Conservation (phyloP, 768 basidiomycete species). For the Phanerochaete sordida region DNA sequence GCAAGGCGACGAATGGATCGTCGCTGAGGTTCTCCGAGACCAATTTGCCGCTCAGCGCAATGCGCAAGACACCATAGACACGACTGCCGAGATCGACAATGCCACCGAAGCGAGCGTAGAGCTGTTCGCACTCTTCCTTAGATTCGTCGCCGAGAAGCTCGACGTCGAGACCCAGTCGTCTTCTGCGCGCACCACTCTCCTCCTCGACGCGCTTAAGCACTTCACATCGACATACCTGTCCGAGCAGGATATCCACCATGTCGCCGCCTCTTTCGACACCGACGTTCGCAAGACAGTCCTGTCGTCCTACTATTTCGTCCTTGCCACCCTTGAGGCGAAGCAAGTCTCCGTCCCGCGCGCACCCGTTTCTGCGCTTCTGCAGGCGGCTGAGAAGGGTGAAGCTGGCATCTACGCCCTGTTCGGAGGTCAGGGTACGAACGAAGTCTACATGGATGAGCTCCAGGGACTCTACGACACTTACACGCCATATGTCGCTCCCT, state of each 20-base stretch:
- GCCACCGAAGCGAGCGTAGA: constrained; percentile 66
- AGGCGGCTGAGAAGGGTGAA: constrained; percentile 55
- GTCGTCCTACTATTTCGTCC: constrained; percentile 73
- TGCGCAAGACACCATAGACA: constrained; percentile 54
- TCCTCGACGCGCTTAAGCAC: constrained; percentile 70
- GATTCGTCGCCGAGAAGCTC: constrained; percentile 65
- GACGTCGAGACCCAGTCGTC: constrained; percentile 50
- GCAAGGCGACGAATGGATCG: constrained; percentile 82
- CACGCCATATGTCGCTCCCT: constrained; percentile 75
- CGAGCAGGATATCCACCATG: constrained; percentile 74
- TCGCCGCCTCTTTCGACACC: constrained; percentile 69
- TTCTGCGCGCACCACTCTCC: constrained; percentile 56
- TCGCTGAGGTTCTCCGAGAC: constrained; percentile 87
- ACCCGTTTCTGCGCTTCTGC: constrained; percentile 66
- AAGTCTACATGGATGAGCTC: constrained; percentile 96
- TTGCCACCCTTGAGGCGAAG: constrained; percentile 62
- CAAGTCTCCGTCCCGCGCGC: constrained; percentile 53
- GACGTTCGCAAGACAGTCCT: constrained; percentile 78
- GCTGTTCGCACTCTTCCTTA: constrained; percentile 80
- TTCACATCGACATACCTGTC: constrained; percentile 77
- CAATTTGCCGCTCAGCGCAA: constrained; percentile 64
- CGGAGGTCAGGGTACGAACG: constrained; percentile 97
- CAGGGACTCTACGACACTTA: constrained; percentile 90
- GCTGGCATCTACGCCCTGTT: constrained; percentile 89
- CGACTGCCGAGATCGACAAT: constrained; percentile 47